phyloP scores from a whole-genome alignment of 2,329 filamentous ascomycete genomes.

The Pezicula rhizophila region DNA sequence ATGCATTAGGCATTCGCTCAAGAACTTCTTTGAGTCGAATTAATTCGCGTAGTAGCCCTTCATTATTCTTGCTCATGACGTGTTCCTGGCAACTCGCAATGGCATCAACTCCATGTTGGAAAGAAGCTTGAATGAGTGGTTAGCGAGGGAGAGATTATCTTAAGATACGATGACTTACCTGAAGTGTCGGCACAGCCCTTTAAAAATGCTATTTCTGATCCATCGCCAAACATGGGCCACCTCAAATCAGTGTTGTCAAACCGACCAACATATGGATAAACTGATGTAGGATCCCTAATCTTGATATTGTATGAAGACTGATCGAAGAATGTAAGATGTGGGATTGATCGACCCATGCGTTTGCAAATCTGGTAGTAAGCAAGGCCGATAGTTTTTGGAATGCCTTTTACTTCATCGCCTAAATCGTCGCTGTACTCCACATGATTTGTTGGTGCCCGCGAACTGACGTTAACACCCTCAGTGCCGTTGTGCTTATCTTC shows the following conservation, averaged over 20 bases:
- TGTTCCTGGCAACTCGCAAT: constrained; percentile 48
- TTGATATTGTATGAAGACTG: constrained; percentile 48
- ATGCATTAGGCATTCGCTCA: constrained; percentile 46
- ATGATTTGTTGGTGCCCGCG: constrained; percentile 25
- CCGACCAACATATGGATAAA: constrained; percentile 42
- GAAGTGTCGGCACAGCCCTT: constrained; percentile 43
- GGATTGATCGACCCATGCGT: constrained; percentile 45
- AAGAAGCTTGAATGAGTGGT: constrained; percentile 31
- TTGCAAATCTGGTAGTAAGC: constrained; percentile 45
- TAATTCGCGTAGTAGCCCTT: constrained; percentile 43
- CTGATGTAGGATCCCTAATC: constrained; percentile 41
- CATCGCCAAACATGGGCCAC: constrained; percentile 49
- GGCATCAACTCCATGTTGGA: constrained; percentile 44
- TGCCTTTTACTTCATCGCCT: constrained; percentile 42
- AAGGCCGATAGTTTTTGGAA: constrained; percentile 42
- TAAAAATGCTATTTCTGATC: constrained; percentile 44
- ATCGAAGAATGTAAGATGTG: constrained; percentile 47
- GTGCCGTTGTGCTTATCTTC: constrained; percentile 46
- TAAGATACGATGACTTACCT: constrained; percentile 19
- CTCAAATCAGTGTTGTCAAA: constrained; percentile 48
- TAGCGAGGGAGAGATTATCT: background rate
- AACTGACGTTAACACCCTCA: constrained; percentile 39
- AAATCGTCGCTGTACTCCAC: constrained; percentile 44
- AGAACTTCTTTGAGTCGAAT: constrained; percentile 46
- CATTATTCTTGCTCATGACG: constrained; percentile 46